Evolutionary conservation across 495 filamentous ascomycete genomes (phyloP), one percentile per base, ranked within the genome.

Genomic region (Aspergillus biplanus): DNA sequence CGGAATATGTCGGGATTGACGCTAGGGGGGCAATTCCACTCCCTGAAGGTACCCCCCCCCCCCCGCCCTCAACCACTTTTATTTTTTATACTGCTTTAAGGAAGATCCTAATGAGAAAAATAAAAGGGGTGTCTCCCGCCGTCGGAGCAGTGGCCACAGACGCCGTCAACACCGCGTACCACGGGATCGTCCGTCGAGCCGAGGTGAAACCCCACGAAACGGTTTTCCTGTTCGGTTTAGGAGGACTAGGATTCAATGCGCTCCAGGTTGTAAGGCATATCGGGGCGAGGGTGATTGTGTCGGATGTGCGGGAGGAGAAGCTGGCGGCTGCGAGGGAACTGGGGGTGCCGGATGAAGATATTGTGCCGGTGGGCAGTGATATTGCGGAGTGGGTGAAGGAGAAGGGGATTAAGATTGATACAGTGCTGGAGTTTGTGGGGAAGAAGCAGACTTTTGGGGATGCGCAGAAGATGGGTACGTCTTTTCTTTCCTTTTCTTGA

Each of bases 171-270:
- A 70, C 68, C 8, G 68, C 65, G 18, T 70, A 70, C 42, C 65
- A 70, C 53, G 68, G 68, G 12, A 70, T 70, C 32, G 59, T 59
- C 2, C 68, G 68, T 5, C 68, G 68, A 0, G 68, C 65, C 0
- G 63, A 70, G 46, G 68, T 70, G 16, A 63, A 65, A 33, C 57
- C 58, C 21, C 53, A 67, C 15, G 68, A 70, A 42, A 68, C 59
- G 2, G 63, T 65, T 15, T 71, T 71, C 13, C 56, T 68, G 6
- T 71, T 71, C 42, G 66, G 66, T 1, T 55, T 70, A 3, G 68
- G 65, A 21, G 68, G 68, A 5, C 59, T 70, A 8, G 65, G 68
- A 2, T 70, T 70, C 60, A 70, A 70, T 47, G 68, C 65, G 12
- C 46, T 70, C 12, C 68, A 70, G 39, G 57, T 70, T 21, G 68